Evolutionary conservation across 2,329 filamentous ascomycete genomes (phyloP).

Genomic region (Zymoseptoria ardabiliae): DNA sequence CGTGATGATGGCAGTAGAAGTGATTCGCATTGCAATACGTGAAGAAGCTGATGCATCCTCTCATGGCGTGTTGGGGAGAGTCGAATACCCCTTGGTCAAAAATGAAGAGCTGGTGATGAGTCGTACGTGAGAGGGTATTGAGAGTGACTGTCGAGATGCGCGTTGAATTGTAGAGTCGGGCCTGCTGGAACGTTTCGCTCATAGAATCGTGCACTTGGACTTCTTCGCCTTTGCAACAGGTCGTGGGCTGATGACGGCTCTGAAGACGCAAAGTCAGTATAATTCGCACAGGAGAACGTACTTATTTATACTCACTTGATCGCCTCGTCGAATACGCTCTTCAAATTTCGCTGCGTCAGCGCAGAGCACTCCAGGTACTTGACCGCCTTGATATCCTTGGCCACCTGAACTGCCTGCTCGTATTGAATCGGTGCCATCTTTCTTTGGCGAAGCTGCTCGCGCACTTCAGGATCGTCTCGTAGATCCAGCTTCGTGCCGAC

Average conservation of each 20-base stretch:
- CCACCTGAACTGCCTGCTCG: conserved; percentile 79
- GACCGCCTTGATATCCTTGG: conserved; percentile 90
- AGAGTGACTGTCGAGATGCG: background rate
- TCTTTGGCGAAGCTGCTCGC: conserved; percentile 77
- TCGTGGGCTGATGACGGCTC: conserved; percentile 64
- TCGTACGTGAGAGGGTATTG: background rate
- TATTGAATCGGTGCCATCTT: conserved; percentile 97
- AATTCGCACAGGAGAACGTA: background rate
- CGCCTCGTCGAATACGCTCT: conserved; percentile 97
- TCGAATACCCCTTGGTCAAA: background rate
- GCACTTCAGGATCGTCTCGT: conserved; percentile 76
- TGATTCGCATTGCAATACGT: background rate
- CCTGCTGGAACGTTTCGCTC: conserved; percentile 5
- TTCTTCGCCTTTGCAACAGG: conserved; percentile 55
- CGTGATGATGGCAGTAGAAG: background rate
- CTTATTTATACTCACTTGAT: conserved; percentile 64
- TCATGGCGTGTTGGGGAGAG: conserved; percentile 14
- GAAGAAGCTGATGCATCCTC: background rate
- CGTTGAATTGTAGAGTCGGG: background rate
- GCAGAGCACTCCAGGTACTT: conserved; percentile 99
- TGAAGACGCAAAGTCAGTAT: conserved; percentile 28
- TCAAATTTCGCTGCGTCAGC: conserved; percentile 89
- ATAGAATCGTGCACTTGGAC: conserved; percentile 64
- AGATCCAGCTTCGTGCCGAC: conserved; percentile 96
- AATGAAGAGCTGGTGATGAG: background rate